Evolutionary conservation across 2,329 filamentous ascomycete genomes (phyloP), one percentile per base, ranked within the genome.

Genomic region (Penicillium vulpinum): DNA sequence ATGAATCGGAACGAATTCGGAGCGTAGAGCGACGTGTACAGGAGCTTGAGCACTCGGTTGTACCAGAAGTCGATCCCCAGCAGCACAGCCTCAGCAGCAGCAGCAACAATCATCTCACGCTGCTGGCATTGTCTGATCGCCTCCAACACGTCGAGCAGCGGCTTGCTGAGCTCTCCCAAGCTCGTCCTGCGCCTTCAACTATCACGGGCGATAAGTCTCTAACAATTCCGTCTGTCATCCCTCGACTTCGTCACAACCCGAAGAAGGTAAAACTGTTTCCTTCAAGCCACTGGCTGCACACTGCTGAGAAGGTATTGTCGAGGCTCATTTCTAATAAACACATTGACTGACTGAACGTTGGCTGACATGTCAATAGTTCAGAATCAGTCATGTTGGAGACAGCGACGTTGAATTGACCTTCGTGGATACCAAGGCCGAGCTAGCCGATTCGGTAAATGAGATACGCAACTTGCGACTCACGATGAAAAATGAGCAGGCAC

Each of bases 261-360:
- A 29, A 50, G 16, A 55, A 55, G 36, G 39, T 39, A 26, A 55
- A 55, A 39, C 52, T 55, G 22, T 55, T 55, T 55, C 22, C 33
- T 26, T 39, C 52, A 35, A 55, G 52, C 24, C 52, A 55, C 44
- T 55, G 45, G 52, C 44, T 55, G 44, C 52, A 55, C 33, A 44
- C 28, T 31, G 52, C 52, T 38, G 52, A 55, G 38, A 55, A 55
- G 39, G 44, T 55, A 49, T 54, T 24, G 41, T 44, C 7, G 41
- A 44, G 29, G 41, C 41, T 29, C 24, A 24, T 28, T 28, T 44
- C 22, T 29, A 44, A 44, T 44, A 24, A 44, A 29, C 41, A 44
- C 24, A 4, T 44, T 44, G 41, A 44, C 41, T 44, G 41, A 18
- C 29, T 44, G 41, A 29, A 29, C 24, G 29, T 44, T 44, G 41